Base-by-base conservation (phyloP, 768 basidiomycete species). In the Cyathus striatus region DNA sequence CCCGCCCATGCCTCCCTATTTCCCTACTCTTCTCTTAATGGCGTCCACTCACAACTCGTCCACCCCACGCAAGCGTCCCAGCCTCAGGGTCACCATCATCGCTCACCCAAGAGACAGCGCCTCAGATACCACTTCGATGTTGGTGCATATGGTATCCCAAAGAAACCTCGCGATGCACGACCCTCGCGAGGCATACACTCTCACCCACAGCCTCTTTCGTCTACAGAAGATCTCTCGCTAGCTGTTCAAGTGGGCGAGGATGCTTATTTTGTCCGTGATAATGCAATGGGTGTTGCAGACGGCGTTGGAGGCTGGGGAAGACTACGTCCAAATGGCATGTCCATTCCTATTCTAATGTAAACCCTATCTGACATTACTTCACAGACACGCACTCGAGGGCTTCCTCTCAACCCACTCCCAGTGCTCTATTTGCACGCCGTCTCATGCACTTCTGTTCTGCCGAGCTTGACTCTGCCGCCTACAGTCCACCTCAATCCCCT, bases 221-320 rank as follows among this genome's bases (percentile, higher is more conserved):
- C 64, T 41, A 41, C 53, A 0, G 62, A 66, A 14, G 59, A 65
- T 9, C 34, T 58, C 2, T 60, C 66, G 20, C 71, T 85, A 10
- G 74, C 87, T 0, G 81, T 86, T 0, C 86, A 90, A 56, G 83
- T 96, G 9, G 93, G 93, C 30, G 93, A 97, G 60, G 93, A 97
- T 55, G 89, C 92, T 4, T 95, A 92, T 56, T 90, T 90, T 48
- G 64, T 90, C 5, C 68, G 78, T 4, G 76, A 83, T 44, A 87
- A 92, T 56, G 88, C 90, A 5, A 83, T 98, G 72, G 94, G 94
- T 14, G 85, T 98, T 6, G 90, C 93, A 3, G 94, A 97, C 57
- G 94, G 94, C 23, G 94, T 97, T 1, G 94, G 94, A 0, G 93
- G 93, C 0, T 96, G 92, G 93, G 75, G 83, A 62, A 69, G 44